A percentile compares a stretch with the other conserved stretches of the same genome.
These are phyloP conservation scores for Solanum hybrid DNA, from an alignment of 305 asterid genomes.

Conservation along the genomic window DNA sequence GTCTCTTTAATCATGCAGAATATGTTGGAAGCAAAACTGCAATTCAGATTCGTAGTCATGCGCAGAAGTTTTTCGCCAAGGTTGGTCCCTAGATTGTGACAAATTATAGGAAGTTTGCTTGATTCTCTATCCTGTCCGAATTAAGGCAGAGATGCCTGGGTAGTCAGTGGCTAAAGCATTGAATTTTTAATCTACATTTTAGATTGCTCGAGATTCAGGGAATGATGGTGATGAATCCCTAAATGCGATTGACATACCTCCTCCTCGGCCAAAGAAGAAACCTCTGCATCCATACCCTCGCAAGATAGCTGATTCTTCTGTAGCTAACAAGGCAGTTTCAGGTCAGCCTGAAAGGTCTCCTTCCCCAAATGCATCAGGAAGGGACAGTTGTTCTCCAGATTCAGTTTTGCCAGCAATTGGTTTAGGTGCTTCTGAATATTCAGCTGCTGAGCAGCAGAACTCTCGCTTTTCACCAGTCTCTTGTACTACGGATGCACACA, in stretches of 20 bases:
- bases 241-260: constrained; percentile 59
- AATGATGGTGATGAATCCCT: constrained; percentile 33
- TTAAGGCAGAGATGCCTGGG: not conserved
- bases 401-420: constrained; percentile 49
- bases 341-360: constrained; percentile 23
- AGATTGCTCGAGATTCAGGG: constrained; percentile 56
- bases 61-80: constrained; percentile 83
- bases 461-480: constrained; percentile 46
- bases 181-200: not conserved
- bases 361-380: constrained; percentile 15
- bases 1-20: constrained; percentile 28
- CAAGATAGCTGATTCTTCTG: constrained; percentile 28
- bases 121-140: not conserved
- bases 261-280: constrained; percentile 92
- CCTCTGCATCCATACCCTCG: constrained; percentile 87
- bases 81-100: constrained; percentile 13
- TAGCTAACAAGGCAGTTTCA: constrained; percentile 12
- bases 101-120: not conserved
- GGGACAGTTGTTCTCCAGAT: constrained; percentile 56
- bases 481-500: constrained; percentile 36
- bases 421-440: constrained; percentile 34
- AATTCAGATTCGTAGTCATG: constrained; percentile 88
- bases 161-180: not conserved
- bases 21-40: constrained; percentile 81
- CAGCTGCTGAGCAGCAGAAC: constrained; percentile 28